phyloP scores from a whole-genome alignment of 2,329 filamentous ascomycete species.

The Paracoccidioides brasiliensis region DNA sequence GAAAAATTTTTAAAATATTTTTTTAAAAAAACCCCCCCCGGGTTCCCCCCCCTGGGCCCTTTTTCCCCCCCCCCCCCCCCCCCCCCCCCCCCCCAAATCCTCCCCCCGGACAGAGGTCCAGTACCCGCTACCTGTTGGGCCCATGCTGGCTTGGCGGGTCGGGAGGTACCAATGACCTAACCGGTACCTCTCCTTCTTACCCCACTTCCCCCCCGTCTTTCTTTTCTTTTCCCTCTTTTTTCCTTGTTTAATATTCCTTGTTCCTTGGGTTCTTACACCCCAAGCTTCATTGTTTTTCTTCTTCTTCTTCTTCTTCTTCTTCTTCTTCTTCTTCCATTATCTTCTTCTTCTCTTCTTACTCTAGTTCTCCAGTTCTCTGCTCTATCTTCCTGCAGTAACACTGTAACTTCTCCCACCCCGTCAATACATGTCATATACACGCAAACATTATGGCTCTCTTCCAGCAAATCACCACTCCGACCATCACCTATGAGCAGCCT shows the following conservation, averaged over 20 bases:
- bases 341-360: neutral
- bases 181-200: neutral
- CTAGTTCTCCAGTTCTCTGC: neutral
- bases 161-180: too few species aligned
- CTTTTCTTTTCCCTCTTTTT: neutral
- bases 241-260: neutral
- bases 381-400: neutral
- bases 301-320: neutral
- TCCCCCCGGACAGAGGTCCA: too few species aligned
- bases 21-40: too few species aligned
- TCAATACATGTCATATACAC: too few species aligned
- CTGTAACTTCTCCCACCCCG: too few species aligned
- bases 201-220: neutral
- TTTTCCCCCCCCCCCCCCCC: too few species aligned
- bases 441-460: slow-evolving; percentile 26
- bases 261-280: neutral
- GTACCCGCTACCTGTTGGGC: too few species aligned
- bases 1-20: too few species aligned
- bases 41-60: too few species aligned
- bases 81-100: too few species aligned
- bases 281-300: neutral
- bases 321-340: neutral
- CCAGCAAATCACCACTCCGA: slow-evolving; percentile 27
- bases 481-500: slow-evolving; percentile 30
- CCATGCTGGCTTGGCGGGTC: too few species aligned